Base-by-base conservation (phyloP, 2,329 filamentous ascomycete species). In the Calonectria henricotiae region DNA sequence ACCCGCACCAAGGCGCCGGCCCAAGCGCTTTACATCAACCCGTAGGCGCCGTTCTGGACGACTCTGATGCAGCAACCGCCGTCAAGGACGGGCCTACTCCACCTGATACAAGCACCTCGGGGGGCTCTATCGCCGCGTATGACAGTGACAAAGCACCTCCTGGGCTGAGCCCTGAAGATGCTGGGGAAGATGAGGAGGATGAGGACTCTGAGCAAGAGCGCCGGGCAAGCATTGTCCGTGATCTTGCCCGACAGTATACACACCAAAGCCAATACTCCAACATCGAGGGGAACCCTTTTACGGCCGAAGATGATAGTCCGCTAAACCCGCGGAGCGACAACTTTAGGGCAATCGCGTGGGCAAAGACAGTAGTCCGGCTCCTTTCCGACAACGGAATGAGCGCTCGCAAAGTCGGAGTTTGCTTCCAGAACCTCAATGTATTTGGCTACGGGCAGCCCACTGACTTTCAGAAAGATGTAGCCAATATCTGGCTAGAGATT, bases 361-460 rank as follows among this genome's bases (percentile, higher is more conserved):
- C 74, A n/a, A 76, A 76, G 8, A 64, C 74, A 1, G 58, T 76
- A n/a, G 61, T 74, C 4, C 74, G 70, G 17, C 37, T 76, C 2
- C 62, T 72, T 1, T 64, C 67, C 6, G 74, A 76, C 8, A 68
- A 66, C 12, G 69, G 71, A 1, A 60, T 76, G 2, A 55, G 67
- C 0, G 39, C 66, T 1, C 74, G 71, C 1, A 75, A 76, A n/a
- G 86, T 88, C 0, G 91, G 91, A 32, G 85, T 93, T 35, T 85
- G 86, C 39, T 93, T 90, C 81, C 86, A 88, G 79, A 87, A 92
- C 74, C 82, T 93, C 62, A 92, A 87, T 70, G 89, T 92, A 5
- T 90, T 90, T 76, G 90, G 91, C n/a, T 93, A 88, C 75, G 90
- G 91, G n/a, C 87, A 87, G 49, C 84, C 88, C 0, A 92, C 91